phyloP scores from a whole-genome alignment of 2,329 filamentous ascomycete genomes.

The Pyrenochaeta sp. region DNA sequence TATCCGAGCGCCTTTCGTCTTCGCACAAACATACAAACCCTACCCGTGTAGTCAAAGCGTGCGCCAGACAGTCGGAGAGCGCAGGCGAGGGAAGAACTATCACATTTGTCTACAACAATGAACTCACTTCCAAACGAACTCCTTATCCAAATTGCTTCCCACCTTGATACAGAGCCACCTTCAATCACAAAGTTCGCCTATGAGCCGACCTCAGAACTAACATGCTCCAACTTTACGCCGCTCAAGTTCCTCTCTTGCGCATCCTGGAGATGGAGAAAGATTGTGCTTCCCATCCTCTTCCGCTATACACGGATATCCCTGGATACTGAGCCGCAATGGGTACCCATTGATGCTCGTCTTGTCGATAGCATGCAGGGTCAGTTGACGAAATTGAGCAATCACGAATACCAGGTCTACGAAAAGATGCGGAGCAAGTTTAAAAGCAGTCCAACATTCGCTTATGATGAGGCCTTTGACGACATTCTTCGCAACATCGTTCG shows the following conservation, averaged over 20 bases:
- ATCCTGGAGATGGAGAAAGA: constrained; percentile 42
- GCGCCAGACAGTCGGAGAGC: neutral
- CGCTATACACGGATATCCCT: constrained; percentile 36
- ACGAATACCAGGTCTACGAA: constrained; percentile 44
- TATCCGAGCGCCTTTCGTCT: too few relatives aligned
- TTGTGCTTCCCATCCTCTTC: constrained; percentile 46
- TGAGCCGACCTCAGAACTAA: constrained; percentile 40
- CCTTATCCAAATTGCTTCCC: constrained; percentile 42
- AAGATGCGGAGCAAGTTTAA: constrained; percentile 46
- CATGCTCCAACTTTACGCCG: constrained; percentile 24
- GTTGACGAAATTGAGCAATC: constrained; percentile 38
- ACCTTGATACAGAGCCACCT: constrained; percentile 42
- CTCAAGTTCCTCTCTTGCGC: constrained; percentile 46
- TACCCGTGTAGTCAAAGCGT: too few relatives aligned
- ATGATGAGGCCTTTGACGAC: constrained; percentile 41
- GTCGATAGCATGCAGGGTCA: constrained; percentile 46
- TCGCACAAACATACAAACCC: too few relatives aligned
- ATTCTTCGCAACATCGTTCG: constrained; percentile 44
- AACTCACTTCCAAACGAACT: constrained; percentile 47
- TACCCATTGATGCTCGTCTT: constrained; percentile 43
- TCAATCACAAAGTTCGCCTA: constrained; percentile 43
- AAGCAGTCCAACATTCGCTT: constrained; percentile 37
- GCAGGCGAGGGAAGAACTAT: neutral
- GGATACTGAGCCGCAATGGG: constrained; percentile 41
- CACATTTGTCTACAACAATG: constrained; percentile 15